phyloP scores from a whole-genome alignment of 2,329 filamentous ascomycete species.

The Cadophora luteo-olivacea region DNA sequence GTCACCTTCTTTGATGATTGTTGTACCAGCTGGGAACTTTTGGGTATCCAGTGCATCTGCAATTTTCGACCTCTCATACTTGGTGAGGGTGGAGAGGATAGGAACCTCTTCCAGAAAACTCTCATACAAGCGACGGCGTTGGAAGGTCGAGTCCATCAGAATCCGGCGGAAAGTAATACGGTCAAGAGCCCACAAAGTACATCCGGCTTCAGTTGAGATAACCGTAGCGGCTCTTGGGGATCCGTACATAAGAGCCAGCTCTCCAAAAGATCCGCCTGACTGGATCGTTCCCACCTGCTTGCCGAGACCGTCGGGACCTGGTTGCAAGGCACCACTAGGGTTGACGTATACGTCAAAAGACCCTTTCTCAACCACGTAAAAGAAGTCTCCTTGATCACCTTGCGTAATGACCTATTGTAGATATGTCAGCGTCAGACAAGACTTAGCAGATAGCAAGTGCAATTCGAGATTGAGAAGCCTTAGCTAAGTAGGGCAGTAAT shows the following conservation, averaged over 20 bases:
- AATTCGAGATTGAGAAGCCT: background rate
- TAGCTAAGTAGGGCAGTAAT: background rate
- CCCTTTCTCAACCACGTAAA: conserved; percentile 95
- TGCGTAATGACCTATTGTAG: conserved; percentile 82
- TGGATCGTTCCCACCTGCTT: conserved; percentile 81
- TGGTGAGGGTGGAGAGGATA: conserved; percentile 79
- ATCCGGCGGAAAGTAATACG: conserved; percentile 97
- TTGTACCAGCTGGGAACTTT: conserved; percentile 80
- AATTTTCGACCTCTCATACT: conserved; percentile 96
- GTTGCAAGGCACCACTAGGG: conserved; percentile 74
- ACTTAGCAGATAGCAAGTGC: background rate
- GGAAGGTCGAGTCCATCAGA: conserved; percentile 97
- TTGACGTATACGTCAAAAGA: conserved; percentile 93
- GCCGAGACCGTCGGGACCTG: conserved; percentile 83
- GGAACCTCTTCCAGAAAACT: conserved; percentile 95
- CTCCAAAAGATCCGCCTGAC: conserved; percentile 92
- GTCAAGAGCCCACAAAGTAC: conserved; percentile 92
- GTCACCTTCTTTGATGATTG: conserved; percentile 91
- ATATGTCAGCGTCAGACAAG: background rate
- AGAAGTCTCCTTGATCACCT: conserved; percentile 95
- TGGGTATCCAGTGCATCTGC: conserved; percentile 93
- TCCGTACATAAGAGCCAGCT: conserved; percentile 98
- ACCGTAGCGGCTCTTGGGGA: conserved; percentile 95
- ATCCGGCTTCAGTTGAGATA: conserved; percentile 77
- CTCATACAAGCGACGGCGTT: conserved; percentile 95